phyloP scores from a whole-genome alignment of 2,329 filamentous ascomycete genomes.

The Trichoderma gracile region DNA sequence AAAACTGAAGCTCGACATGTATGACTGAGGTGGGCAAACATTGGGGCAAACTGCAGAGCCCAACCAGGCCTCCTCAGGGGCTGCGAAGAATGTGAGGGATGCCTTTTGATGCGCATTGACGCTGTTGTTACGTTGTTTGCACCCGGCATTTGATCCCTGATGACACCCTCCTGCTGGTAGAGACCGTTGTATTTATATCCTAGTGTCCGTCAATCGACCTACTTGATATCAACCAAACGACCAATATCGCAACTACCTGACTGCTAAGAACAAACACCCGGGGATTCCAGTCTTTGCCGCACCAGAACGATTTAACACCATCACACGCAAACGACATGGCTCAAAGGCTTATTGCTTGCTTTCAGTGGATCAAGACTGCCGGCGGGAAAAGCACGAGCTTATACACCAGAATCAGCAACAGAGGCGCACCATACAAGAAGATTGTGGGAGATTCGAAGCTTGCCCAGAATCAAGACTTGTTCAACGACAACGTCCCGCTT shows the following conservation, averaged over 20 bases:
- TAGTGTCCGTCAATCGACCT: not conserved
- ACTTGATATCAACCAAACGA: not conserved
- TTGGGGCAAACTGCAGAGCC: constrained; percentile 16
- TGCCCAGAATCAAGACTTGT: not conserved
- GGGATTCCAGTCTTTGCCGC: not conserved
- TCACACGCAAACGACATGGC: constrained; percentile 17
- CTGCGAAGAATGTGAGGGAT: not conserved
- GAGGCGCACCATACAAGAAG: constrained; percentile 18
- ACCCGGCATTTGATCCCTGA: not conserved
- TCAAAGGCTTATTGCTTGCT: constrained; percentile 20
- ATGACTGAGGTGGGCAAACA: constrained; percentile 19
- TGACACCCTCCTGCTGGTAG: not conserved
- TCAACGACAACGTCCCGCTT: constrained; percentile 21
- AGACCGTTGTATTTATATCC: not conserved
- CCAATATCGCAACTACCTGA: not conserved
- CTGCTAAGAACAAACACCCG: not conserved
- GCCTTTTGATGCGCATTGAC: not conserved
- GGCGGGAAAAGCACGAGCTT: constrained; percentile 7
- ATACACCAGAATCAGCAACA: constrained; percentile 19
- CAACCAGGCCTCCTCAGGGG: constrained; percentile 6
- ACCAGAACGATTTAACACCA: not conserved
- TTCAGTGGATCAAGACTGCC: constrained; percentile 24
- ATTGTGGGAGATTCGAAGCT: not conserved
- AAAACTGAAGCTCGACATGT: constrained; percentile 20
- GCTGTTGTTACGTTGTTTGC: not conserved